phyloP scores from a whole-genome alignment of 371 early-diverging fungal species.

The Mortierella sp. region DNA sequence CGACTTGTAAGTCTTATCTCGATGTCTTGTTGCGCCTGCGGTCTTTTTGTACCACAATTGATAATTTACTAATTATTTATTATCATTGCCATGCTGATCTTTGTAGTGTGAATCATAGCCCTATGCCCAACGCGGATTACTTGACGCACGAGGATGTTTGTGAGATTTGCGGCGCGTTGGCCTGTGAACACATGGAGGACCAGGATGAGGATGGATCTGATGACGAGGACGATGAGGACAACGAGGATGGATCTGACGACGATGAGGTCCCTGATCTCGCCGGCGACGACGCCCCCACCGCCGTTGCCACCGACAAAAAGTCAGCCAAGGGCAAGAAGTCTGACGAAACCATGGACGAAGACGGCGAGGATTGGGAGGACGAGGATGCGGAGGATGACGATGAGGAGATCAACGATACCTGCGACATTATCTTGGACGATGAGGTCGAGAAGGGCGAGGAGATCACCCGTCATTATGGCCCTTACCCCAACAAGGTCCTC shows the following conservation, averaged over 20 bases:
- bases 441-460: constrained; percentile 75
- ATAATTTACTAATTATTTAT: too few species aligned
- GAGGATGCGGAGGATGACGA: constrained; percentile 60
- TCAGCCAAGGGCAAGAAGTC: constrained; percentile 43
- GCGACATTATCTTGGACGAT: constrained; percentile 79
- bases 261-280: constrained; percentile 39
- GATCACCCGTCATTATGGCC: constrained; percentile 89
- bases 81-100: background rate
- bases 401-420: constrained; percentile 68
- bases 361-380: constrained; percentile 21
- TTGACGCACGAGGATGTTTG: constrained; percentile 54
- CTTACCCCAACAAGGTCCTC: constrained; percentile 77
- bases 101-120: constrained; percentile 48
- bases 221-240: constrained; percentile 43
- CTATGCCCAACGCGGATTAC: constrained; percentile 38
- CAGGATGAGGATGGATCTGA: constrained; percentile 25
- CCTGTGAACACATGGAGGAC: constrained; percentile 41
- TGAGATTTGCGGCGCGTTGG: constrained; percentile 49
- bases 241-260: constrained; percentile 30
- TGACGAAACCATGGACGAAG: constrained; percentile 47
- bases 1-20: constrained; percentile 77
- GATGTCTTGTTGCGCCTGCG: too few species aligned
- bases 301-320: constrained; percentile 28
- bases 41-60: constrained; percentile 2
- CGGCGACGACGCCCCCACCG: constrained; percentile 51